Evolutionary conservation across 176 grass and related monocot genomes (phyloP).

Genomic region (Alopecurus myosuroides): DNA sequence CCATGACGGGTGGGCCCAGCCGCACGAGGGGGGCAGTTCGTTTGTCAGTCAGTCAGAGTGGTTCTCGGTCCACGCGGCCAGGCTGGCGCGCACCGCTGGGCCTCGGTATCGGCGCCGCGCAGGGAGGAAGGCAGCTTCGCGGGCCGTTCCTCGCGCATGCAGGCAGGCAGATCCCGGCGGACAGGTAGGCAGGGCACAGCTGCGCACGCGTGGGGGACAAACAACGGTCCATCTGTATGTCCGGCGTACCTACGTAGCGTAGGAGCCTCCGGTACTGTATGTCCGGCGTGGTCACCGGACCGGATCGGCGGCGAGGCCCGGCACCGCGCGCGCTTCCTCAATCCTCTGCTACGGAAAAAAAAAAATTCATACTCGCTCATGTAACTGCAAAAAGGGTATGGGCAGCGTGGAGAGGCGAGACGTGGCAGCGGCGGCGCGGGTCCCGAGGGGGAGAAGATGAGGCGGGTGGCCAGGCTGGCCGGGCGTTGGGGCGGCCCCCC

Average conservation of each 20-base stretch:
- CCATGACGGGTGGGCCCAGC: conserved; percentile 21
- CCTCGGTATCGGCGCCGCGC: not conserved
- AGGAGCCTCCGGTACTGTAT: too few species aligned
- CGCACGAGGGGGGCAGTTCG: not conserved
- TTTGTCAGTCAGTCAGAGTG: too few species aligned
- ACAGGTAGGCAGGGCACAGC: not conserved
- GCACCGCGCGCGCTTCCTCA: too few species aligned
- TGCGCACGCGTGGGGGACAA: too few species aligned
- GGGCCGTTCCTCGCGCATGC: not conserved
- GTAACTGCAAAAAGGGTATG: too few species aligned
- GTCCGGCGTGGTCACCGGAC: too few species aligned
- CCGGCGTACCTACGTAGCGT: too few species aligned
- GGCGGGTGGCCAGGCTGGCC: conserved; percentile 44
- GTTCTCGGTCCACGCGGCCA: conserved; percentile 7
- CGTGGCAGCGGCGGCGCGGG: not conserved
- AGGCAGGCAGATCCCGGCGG: not conserved
- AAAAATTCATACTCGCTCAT: too few species aligned
- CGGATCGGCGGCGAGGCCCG: too few species aligned
- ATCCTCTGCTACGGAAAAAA: too few species aligned
- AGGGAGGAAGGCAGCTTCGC: not conserved
- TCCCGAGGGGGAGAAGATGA: not conserved
- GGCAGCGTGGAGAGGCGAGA: too few species aligned
- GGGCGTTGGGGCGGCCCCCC: conserved; percentile 17
- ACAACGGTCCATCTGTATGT: too few species aligned
- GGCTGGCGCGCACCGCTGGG: conserved; percentile 26